Base-by-base conservation (phyloP, 192 early-diverging fungal genomes). In the Umbelopsis sp. region DNA sequence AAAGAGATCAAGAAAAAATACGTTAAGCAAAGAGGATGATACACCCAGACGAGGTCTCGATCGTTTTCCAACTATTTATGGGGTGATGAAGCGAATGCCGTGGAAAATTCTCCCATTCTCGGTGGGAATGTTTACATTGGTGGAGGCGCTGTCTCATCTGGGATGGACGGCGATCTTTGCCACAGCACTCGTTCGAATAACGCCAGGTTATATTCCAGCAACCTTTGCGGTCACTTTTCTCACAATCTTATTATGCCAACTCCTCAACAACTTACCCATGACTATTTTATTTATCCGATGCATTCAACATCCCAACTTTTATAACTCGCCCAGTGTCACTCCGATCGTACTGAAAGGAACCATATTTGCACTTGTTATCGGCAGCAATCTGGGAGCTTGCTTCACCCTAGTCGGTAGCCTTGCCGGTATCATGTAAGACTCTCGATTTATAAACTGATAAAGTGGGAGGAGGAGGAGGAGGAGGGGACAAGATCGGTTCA, bases 111-210 rank as follows among this genome's bases (percentile, higher is more conserved):
- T 92, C 12, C 91, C 93, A 0, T 97, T 97, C 77, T 80, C 88
- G 9, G 74, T 95, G 32, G 90, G 93, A n/a, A 94, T 95, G 92
- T 97, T 97, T 81, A 90, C 94, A 65, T 82, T 95, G 36, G 90
- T 93, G 12, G 93, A 91, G 69, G 88, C 86, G 1, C 86, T 97
- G 5, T 77, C 87, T 3, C 43, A 75, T 26, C 74, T 81, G 8
- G 91, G 91, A 0, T 94, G 92, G 93, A 89, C 86, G 10, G 81
- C 85, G 4, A 84, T 86, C 12, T 84, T 95, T 67, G 89, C 94
- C 0, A 80, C 59, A 21, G 82, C 79, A 4, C 79, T 92, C n/a
- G 80, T 82, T 16, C 70, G 68, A 0, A 71, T 91, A 24, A 81
- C 86, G 2, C 83, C 84, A 5, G 83, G 82, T 32, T 83, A 86